Evolutionary conservation across 176 grass and related monocot genomes (phyloP), one percentile per base, ranked within the genome.

Genomic region (Chloris gayana): DNA sequence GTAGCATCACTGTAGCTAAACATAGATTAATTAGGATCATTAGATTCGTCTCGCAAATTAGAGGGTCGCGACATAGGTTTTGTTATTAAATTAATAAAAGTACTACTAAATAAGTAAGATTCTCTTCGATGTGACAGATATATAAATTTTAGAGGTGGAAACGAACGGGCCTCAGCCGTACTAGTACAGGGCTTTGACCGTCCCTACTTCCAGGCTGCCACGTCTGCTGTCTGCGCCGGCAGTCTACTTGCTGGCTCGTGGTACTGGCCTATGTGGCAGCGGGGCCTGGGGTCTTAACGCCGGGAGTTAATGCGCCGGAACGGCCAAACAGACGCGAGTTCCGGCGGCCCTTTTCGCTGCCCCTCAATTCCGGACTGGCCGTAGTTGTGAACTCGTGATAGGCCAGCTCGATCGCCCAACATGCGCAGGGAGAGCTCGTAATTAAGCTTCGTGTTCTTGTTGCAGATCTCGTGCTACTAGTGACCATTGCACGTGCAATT

Each of bases 171-270:
- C 22, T 10, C 24, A 60, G 69, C 50, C 61, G 86, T 78, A 64
- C 74, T 2, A 14, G 11, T 49, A 21, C 50, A 54, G 0, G 7
- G n/a, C 58, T 73, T 84, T 84, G 80, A 88, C 86, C 63, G 68
- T 51, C 64, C 21, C n/a, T 27, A n/a, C 24, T 0, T 60, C 57
- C 57, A 27, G 58, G 25, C 25, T 22, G 59, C 74, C 86, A 79
- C 75, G 86, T 88, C 60, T 12, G 69, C 66, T 60, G 35, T 22
- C 66, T 60, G 27, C 15, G n/a, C 45, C 51, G 60, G 41, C 57
- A 72, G 1, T 29, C 67, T 19, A 26, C 37, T 59, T 4, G 50
- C 22, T 5, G 14, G 14, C 38, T 71, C 37, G 75, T 78, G 4
- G 59, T 14, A 8, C 75, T 5, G 27, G 63, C 6, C 41, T 49